phyloP scores from a whole-genome alignment of 2,329 filamentous ascomycete genomes.

The Ceratocystis destructans region DNA sequence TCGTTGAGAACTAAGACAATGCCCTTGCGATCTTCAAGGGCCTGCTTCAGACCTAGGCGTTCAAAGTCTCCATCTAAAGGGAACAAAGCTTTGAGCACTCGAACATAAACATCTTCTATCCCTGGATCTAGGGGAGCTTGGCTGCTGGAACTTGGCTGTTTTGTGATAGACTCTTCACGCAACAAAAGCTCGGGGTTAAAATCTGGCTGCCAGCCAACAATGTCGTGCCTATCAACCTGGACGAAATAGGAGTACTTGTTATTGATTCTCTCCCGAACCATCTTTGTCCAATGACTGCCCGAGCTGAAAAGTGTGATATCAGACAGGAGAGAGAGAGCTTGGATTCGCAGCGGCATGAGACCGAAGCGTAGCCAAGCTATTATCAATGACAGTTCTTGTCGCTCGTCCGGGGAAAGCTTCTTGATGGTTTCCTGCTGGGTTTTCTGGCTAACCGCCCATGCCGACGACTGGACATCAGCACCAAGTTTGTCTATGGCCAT shows the following conservation, averaged over 20 bases:
- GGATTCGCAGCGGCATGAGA: slow-evolving; percentile 8
- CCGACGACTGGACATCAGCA: not conserved
- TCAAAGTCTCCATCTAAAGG: not conserved
- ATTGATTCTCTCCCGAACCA: slow-evolving; percentile 5
- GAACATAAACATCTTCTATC: not conserved
- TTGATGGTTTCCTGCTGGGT: not conserved
- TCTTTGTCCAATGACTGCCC: not conserved
- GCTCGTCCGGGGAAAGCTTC: not conserved
- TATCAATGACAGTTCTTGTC: slow-evolving; percentile 6
- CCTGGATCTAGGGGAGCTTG: not conserved
- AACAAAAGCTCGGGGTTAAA: not conserved
- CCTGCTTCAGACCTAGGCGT: not conserved
- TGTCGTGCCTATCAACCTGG: not conserved
- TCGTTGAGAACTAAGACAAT: not conserved
- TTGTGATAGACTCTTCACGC: not conserved
- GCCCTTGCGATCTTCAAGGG: not conserved
- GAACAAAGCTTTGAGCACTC: not conserved
- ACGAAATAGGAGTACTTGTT: slow-evolving; percentile 6
- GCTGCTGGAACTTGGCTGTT: not conserved
- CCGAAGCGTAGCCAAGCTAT: slow-evolving; percentile 4
- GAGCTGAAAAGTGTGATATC: not conserved
- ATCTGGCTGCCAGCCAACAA: slow-evolving; percentile 1
- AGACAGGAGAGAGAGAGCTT: slow-evolving; percentile 5
- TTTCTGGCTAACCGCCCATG: not conserved
- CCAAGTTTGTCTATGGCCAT: not conserved